phyloP scores from a whole-genome alignment of 129 eudicot genomes.

The Flaveria linearis region DNA sequence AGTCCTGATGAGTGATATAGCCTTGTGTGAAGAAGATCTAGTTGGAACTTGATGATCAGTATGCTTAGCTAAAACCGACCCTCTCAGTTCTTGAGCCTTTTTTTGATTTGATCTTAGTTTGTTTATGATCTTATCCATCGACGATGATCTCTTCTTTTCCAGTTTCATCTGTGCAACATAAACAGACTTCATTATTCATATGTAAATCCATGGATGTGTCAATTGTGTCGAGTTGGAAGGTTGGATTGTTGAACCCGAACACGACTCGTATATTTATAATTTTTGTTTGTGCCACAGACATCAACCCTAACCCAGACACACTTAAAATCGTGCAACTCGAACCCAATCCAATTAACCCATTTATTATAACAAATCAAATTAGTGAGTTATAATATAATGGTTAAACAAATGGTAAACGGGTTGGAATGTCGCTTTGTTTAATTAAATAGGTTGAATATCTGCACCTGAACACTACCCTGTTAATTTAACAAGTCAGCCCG shows the following conservation, averaged over 20 bases:
- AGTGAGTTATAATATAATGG: not conserved
- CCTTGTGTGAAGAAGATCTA: constrained; percentile 42
- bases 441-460: not conserved
- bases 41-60: constrained; percentile 38
- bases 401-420: not conserved
- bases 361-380: not conserved
- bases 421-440: not conserved
- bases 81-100: constrained; percentile 96
- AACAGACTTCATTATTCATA: constrained; percentile 7
- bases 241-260: not conserved
- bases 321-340: not conserved
- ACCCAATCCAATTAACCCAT: not conserved
- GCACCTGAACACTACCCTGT: not conserved
- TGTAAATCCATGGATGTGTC: not conserved
- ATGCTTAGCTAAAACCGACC: constrained; percentile 48
- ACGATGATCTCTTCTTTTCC: constrained; percentile 90
- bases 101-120: constrained; percentile 79
- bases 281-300: not conserved
- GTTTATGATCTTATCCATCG: constrained; percentile 92
- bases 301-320: not conserved
- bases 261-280: not conserved
- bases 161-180: constrained; percentile 74
- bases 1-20: constrained; percentile 58
- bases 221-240: not conserved
- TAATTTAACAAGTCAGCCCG: not conserved